Conservation (phyloP, 1,284 basidiomycete species). For the Tilletia setariae region DNA sequence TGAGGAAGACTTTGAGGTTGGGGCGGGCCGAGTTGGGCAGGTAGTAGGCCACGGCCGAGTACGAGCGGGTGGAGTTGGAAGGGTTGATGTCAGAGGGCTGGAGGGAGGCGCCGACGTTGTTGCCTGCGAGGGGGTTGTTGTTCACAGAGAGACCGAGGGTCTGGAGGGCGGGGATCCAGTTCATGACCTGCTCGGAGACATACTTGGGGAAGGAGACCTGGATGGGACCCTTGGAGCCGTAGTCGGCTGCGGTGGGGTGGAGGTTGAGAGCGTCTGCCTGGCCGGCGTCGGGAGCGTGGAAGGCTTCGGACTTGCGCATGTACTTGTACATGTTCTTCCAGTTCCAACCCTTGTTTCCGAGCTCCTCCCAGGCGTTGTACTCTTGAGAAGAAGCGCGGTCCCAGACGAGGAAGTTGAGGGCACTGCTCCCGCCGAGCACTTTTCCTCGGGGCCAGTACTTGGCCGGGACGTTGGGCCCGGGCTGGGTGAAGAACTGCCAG, state of each 20-base stretch:
- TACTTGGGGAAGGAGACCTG: conserved; percentile 46
- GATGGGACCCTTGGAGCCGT: conserved; percentile 47
- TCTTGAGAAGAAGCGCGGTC: conserved; percentile 50
- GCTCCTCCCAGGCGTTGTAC: conserved; percentile 48
- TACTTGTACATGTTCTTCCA: conserved; percentile 54
- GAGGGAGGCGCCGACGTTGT: conserved; percentile 44
- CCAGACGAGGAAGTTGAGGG: conserved; percentile 49
- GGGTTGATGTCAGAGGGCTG: conserved; percentile 48
- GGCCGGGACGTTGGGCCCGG: conserved; percentile 16
- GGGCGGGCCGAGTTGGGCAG: conserved; percentile 35
- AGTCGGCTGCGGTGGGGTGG: conserved; percentile 36
- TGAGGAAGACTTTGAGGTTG: conserved; percentile 41
- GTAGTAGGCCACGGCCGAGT: conserved; percentile 46
- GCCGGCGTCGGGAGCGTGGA: conserved; percentile 40
- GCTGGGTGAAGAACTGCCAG: conserved; percentile 16
- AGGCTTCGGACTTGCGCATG: conserved; percentile 55
- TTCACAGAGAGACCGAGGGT: conserved; percentile 34
- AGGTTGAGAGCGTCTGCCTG: conserved; percentile 36
- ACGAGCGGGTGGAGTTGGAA: conserved; percentile 44
- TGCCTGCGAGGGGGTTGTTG: conserved; percentile 38
- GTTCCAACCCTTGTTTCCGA: conserved; percentile 50
- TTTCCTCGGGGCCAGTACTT: conserved; percentile 47
- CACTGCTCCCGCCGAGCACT: conserved; percentile 52
- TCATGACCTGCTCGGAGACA: conserved; percentile 37
- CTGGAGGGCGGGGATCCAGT: conserved; percentile 34